Conservation (phyloP, 208 protist species). For the Trypanosoma platydactyli region DNA sequence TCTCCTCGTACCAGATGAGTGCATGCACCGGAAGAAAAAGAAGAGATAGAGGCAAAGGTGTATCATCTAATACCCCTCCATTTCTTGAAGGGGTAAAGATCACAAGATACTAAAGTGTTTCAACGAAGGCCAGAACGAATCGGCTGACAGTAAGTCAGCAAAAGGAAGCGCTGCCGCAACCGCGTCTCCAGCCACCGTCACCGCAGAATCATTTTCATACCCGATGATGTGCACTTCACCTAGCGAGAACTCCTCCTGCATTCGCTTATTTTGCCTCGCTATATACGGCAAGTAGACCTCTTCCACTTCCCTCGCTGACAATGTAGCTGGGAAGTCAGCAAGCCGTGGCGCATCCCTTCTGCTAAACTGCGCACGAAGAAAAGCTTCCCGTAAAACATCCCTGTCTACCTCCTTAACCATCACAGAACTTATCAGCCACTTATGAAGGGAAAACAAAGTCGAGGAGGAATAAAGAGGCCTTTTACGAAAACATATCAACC, state of each 20-base stretch:
- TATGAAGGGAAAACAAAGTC: background rate
- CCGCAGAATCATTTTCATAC: background rate
- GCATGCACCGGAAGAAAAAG: no score
- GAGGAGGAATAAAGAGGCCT: background rate
- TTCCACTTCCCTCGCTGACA: slow-evolving; percentile 40
- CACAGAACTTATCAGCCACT: background rate
- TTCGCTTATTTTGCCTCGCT: slow-evolving; percentile 8
- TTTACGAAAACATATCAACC: background rate
- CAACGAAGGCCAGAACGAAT: background rate
- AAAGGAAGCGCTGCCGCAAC: slow-evolving; percentile 24
- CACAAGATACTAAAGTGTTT: background rate
- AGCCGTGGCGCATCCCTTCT: slow-evolving; percentile 44
- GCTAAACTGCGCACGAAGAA: slow-evolving; percentile 70
- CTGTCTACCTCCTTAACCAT: slow-evolving; percentile 15
- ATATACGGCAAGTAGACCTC: slow-evolving; percentile 50
- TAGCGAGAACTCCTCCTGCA: slow-evolving; percentile 16
- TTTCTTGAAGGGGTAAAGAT: no score
- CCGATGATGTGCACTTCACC: slow-evolving; percentile 22
- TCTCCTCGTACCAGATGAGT: no score
- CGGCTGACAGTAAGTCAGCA: slow-evolving; percentile 10
- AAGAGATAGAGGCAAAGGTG: no score
- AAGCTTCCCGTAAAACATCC: slow-evolving; percentile 45
- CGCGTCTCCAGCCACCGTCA: slow-evolving; percentile 29
- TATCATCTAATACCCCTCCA: no score
- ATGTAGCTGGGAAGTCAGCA: slow-evolving; percentile 54